phyloP scores from a whole-genome alignment of 2,329 filamentous ascomycete genomes.

The Metarhizium album region DNA sequence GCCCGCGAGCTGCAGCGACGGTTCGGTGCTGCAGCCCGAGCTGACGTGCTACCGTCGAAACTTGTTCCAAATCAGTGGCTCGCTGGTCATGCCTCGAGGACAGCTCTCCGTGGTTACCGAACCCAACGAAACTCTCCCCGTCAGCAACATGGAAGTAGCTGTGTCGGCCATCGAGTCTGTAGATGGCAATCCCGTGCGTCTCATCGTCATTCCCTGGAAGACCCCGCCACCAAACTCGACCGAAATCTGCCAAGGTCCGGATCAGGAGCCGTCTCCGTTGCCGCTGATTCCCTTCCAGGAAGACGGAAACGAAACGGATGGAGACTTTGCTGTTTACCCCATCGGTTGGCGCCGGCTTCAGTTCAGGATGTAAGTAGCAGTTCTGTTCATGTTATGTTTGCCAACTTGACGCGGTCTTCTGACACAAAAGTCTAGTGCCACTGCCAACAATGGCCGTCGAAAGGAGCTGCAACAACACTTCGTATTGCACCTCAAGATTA shows the following conservation, averaged over 20 bases:
- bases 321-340: conserved; percentile 81
- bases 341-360: conserved; percentile 91
- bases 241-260: conserved; percentile 51
- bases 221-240: conserved; percentile 73
- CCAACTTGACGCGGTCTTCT: neutral
- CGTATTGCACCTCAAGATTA: conserved; percentile 74
- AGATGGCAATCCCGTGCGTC: conserved; percentile 80
- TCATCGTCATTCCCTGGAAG: conserved; percentile 98
- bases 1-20: conserved; percentile 51
- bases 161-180: conserved; percentile 93
- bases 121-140: conserved; percentile 71
- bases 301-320: conserved; percentile 50
- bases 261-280: conserved; percentile 79
- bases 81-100: conserved; percentile 67
- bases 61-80: conserved; percentile 90
- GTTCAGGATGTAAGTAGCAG: conserved; percentile 59
- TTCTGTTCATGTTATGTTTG: neutral
- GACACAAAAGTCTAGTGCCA: conserved; percentile 50
- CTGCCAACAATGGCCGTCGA: conserved; percentile 87
- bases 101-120: conserved; percentile 75
- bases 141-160: conserved; percentile 72
- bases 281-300: conserved; percentile 59
- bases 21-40: conserved; percentile 57
- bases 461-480: conserved; percentile 97
- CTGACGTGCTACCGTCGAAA: conserved; percentile 94